A percentile compares a stretch with the other conserved stretches of the same genome.
Evolutionary conservation across 179 eudicot genomes (phyloP).

Genomic region (Silene coronaria): DNA sequence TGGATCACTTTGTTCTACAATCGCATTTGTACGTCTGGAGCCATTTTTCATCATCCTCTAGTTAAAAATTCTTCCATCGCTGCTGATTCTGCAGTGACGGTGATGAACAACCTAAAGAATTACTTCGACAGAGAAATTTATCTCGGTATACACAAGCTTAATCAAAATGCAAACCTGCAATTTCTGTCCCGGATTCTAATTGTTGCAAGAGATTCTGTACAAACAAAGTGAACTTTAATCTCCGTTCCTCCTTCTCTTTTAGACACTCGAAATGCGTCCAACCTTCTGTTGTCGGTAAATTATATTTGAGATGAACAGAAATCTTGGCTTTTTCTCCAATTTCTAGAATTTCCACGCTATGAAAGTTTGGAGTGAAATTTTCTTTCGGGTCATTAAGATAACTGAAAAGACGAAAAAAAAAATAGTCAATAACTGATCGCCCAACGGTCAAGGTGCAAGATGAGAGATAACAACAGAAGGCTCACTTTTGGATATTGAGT

Average conservation of each 20-base stretch:
- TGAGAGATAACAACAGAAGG: neutral
- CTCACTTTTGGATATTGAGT: neutral
- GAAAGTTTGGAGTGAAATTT: neutral
- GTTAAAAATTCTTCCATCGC: too few relatives aligned
- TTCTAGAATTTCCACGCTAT: neutral
- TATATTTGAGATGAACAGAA: constrained; percentile 1
- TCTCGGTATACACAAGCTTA: too few relatives aligned
- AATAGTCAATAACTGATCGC: neutral
- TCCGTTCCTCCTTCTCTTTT: constrained; percentile 4
- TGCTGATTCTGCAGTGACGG: too few relatives aligned
- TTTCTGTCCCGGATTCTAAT: neutral
- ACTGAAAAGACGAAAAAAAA: neutral
- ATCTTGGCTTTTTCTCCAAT: neutral
- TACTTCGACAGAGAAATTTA: too few relatives aligned
- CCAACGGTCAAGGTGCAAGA: neutral
- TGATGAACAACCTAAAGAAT: too few relatives aligned
- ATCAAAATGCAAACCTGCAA: neutral
- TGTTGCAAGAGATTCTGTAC: neutral
- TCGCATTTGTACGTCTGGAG: too few relatives aligned
- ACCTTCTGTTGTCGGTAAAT: neutral
- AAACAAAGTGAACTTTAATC: constrained; percentile 1
- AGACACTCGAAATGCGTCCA: constrained; percentile 15
- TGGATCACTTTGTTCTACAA: too few relatives aligned
- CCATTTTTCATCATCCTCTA: too few relatives aligned
- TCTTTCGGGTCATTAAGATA: neutral